Evolutionary conservation across 2,329 filamentous ascomycete genomes (phyloP), one percentile per base, ranked within the genome.

Genomic region (Ophiostoma novo-ulmi): DNA sequence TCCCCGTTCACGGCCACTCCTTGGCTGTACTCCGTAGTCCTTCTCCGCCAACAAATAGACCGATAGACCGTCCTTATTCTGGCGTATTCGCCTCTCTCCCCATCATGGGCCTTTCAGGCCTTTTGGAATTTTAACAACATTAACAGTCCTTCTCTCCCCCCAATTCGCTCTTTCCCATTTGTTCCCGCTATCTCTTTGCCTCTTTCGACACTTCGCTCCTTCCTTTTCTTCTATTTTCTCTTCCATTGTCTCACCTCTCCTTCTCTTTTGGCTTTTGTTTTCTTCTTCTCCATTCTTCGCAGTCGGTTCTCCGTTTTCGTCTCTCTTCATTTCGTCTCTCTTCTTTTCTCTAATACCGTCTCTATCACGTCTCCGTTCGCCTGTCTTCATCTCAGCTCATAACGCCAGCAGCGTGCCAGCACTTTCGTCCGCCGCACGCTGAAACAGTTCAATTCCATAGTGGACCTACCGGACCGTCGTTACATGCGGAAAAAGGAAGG

Each of bases 131-230:
- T 48, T 58, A 58, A 10, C 52, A 58, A 10, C 22, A 22, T 22
- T 58, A 22, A 22, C 52, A n/a, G 48, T 55, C 48, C 48, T 55
- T 55, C 48, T 55, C 52, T 58, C 22, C 31, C 31, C 52, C 52
- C 52, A 58, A 58, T 58, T 58, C n/a, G 52, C 52, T 58, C 52
- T 58, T 58, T 58, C 22, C 52, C 52, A 58, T 58, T 58, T 58
- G n/a, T 22, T 58, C 22, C 7, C 44, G 10, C 17, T 48, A 2
- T 48, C 52, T 22, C 48, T 13, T 55, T 7, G 20, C n/a, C n/a
- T 55, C n/a, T 55, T 55, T 55, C n/a, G 22, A 44, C n/a, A 13
- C 8, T 10, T 58, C 3, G 52, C 52, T 58, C n/a, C 52, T 58
- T 58, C 52, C 52, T 58, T 58, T 58, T 58, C 52, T 58, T 58